These are phyloP conservation scores for Venturia pyrina DNA, from an alignment of 2,329 filamentous ascomycete genomes.

Conservation along the genomic window DNA sequence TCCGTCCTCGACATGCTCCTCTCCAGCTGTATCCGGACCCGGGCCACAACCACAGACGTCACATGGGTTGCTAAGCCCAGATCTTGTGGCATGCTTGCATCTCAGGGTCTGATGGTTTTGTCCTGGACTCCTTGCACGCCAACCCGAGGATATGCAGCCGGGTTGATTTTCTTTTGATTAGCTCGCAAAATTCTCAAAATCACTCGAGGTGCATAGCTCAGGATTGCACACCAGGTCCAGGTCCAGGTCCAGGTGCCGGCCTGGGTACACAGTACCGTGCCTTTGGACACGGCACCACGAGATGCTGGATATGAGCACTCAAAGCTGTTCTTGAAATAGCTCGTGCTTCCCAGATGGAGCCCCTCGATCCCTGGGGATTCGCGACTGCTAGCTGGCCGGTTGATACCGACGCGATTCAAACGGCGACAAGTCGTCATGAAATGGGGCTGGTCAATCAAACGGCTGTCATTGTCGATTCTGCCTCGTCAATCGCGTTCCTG, in stretches of 20 bases:
- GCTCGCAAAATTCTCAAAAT: background rate
- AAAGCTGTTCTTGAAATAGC: slow-evolving; percentile 1
- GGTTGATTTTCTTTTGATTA: background rate
- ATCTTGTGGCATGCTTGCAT: background rate
- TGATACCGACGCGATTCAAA: background rate
- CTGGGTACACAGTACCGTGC: no score
- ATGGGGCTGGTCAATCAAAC: background rate
- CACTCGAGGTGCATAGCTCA: background rate
- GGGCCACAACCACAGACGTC: background rate
- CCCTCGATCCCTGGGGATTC: background rate
- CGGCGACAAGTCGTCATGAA: slow-evolving; percentile 1
- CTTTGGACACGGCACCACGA: background rate
- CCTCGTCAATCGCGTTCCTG: slow-evolving; percentile 1
- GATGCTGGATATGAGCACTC: slow-evolving; percentile 1
- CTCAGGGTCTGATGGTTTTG: background rate
- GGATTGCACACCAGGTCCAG: background rate
- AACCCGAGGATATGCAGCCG: background rate
- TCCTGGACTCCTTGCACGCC: background rate
- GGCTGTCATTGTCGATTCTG: slow-evolving; percentile 5
- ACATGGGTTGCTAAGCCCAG: background rate
- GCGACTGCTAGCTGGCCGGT: background rate
- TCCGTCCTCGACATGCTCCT: no score
- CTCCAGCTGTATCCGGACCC: background rate
- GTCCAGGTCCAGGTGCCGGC: no score
- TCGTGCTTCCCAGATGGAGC: background rate